Conservation (phyloP, 2,329 filamentous ascomycete genomes). For the Ceratocystis diversiconidia region DNA sequence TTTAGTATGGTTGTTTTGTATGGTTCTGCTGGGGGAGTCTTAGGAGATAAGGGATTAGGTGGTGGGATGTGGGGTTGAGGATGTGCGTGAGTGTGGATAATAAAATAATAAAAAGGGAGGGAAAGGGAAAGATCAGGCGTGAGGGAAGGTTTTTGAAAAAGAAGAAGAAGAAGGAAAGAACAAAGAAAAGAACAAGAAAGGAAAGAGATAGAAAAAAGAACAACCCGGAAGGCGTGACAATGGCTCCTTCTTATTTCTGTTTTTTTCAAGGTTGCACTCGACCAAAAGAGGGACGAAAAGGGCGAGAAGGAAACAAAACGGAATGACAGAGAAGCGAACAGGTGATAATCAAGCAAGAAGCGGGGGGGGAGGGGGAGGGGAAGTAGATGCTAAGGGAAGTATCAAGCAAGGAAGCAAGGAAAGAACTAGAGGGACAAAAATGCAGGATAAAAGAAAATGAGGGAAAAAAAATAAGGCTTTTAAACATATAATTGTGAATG, state of each 20-base stretch:
- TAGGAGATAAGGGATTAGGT: too few relatives aligned
- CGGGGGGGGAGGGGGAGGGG: background rate
- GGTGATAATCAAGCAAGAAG: background rate
- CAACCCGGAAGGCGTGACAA: background rate
- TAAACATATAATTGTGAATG: background rate
- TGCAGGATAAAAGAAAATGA: background rate
- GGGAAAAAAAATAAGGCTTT: background rate
- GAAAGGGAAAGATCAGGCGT: background rate
- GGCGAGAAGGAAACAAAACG: background rate
- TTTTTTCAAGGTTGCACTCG: background rate
- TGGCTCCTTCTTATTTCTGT: slow-evolving; percentile 1
- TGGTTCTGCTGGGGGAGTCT: too few relatives aligned
- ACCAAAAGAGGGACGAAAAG: background rate
- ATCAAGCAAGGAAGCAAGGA: background rate
- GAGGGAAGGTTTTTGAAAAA: background rate
- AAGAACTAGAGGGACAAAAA: background rate
- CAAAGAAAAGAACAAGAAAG: background rate
- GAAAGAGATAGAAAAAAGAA: background rate
- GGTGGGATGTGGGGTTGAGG: too few relatives aligned
- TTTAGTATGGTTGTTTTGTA: too few relatives aligned
- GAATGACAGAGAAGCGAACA: background rate
- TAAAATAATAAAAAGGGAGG: background rate
- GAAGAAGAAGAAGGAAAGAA: background rate
- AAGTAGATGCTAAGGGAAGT: background rate
- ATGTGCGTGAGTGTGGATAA: too few relatives aligned